phyloP scores from a whole-genome alignment of 495 filamentous ascomycete genomes.

The Bryoglossum gracile region DNA sequence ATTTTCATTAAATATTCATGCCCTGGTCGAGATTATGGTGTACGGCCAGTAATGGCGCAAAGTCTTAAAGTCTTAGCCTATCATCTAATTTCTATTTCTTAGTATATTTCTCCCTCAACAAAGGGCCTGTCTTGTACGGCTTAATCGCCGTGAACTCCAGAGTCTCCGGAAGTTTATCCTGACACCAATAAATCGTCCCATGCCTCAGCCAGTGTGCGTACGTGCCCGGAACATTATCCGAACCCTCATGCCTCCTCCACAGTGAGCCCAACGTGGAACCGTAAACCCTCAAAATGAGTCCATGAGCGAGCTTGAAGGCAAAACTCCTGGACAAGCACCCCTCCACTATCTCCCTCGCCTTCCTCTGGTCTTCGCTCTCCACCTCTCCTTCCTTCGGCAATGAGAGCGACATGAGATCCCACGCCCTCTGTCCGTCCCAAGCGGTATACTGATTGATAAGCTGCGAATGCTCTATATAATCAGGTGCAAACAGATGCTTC shows the following conservation, averaged over 20 bases:
- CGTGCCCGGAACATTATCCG: constrained; percentile 36
- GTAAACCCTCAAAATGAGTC: constrained; percentile 38
- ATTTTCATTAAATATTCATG: too few relatives aligned
- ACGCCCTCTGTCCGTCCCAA: constrained; percentile 42
- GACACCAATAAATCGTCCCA: constrained; percentile 33
- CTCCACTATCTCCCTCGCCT: constrained; percentile 43
- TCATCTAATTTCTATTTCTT: too few relatives aligned
- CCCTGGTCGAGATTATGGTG: too few relatives aligned
- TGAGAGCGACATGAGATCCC: constrained; percentile 42
- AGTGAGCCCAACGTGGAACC: constrained; percentile 38
- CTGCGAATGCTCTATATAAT: constrained; percentile 44
- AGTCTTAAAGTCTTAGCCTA: too few relatives aligned
- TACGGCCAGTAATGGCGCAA: too few relatives aligned
- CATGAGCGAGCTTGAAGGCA: constrained; percentile 48
- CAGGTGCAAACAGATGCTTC: constrained; percentile 40
- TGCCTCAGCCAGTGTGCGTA: constrained; percentile 42
- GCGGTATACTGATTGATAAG: constrained; percentile 43
- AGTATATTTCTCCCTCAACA: constrained; percentile 28
- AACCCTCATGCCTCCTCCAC: constrained; percentile 40
- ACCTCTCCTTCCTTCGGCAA: constrained; percentile 37
- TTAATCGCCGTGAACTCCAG: constrained; percentile 30
- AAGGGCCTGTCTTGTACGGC: constrained; percentile 34
- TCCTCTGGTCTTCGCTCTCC: constrained; percentile 42
- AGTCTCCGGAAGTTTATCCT: constrained; percentile 29
- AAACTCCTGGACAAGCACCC: constrained; percentile 39